Conservation (phyloP, 345 rosid genomes). For the Salix koriyanagi region DNA sequence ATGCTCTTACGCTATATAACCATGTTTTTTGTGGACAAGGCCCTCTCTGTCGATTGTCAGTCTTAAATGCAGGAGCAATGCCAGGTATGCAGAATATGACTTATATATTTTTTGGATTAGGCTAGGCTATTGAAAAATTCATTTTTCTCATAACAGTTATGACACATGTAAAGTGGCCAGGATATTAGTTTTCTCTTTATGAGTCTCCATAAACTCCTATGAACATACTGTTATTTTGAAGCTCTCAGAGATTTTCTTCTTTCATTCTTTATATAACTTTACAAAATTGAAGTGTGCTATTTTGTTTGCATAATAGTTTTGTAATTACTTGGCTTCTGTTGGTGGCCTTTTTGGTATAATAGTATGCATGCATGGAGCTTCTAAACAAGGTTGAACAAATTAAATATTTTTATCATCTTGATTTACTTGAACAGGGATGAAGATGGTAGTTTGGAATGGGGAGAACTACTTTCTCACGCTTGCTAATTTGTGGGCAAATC, state of each 20-base stretch:
- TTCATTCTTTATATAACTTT: not conserved
- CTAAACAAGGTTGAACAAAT: not conserved
- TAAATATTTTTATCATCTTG: not conserved
- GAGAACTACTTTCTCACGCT: slow-evolving; percentile 54
- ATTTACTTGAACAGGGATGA: slow-evolving; percentile 46
- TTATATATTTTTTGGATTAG: not conserved
- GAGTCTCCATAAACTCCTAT: not conserved
- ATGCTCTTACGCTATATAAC: slow-evolving; percentile 36
- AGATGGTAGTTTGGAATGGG: slow-evolving; percentile 57
- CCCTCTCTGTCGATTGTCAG: slow-evolving; percentile 55
- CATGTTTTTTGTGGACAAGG: slow-evolving; percentile 44
- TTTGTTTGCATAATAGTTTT: not conserved
- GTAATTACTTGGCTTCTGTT: not conserved
- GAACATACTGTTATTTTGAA: too few relatives aligned
- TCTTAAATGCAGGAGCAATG: slow-evolving; percentile 35
- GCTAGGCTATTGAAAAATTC: not conserved
- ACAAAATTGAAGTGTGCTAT: not conserved
- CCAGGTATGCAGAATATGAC: slow-evolving; percentile 46
- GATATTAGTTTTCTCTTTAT: not conserved
- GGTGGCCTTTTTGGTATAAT: not conserved
- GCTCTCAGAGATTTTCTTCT: not conserved
- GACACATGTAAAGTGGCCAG: not conserved
- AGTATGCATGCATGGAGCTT: not conserved
- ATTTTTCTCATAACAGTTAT: not conserved
- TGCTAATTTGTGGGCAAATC: slow-evolving; percentile 84